phyloP scores from a whole-genome alignment of 2,329 filamentous ascomycete genomes.

The Microdochium bolleyi region DNA sequence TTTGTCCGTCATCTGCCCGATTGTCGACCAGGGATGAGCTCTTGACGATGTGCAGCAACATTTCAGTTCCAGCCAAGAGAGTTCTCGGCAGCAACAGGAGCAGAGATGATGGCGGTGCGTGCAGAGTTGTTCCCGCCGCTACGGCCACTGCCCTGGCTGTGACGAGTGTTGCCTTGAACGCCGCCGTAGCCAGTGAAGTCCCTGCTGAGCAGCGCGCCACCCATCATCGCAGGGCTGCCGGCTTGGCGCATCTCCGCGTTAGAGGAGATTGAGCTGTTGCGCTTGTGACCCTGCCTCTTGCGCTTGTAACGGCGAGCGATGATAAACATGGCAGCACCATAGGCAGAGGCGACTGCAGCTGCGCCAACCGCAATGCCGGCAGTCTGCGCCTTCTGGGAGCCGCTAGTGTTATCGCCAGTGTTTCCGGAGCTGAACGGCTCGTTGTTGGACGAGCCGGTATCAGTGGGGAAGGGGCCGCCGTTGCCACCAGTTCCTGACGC shows the following conservation, averaged over 20 bases:
- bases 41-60: neutral
- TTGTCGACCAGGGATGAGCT: neutral
- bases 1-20: neutral
- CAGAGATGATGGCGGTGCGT: slow-evolving; percentile 65
- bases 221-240: slow-evolving; percentile 59
- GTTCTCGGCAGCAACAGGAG: slow-evolving; percentile 88
- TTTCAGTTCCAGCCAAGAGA: slow-evolving; percentile 88
- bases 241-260: slow-evolving; percentile 46
- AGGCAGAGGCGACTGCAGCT: slow-evolving; percentile 72
- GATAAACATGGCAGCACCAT: slow-evolving; percentile 90
- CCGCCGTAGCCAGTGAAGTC: slow-evolving; percentile 49
- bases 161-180: slow-evolving; percentile 31
- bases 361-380: slow-evolving; percentile 70
- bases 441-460: slow-evolving; percentile 18
- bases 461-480: slow-evolving; percentile 25
- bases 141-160: slow-evolving; percentile 60
- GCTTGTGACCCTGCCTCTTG: slow-evolving; percentile 70
- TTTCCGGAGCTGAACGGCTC: slow-evolving; percentile 33
- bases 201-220: slow-evolving; percentile 53
- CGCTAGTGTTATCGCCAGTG: slow-evolving; percentile 32
- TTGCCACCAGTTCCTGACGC: slow-evolving; percentile 28
- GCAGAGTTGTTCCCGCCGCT: slow-evolving; percentile 45
- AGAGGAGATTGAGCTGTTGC: slow-evolving; percentile 63
- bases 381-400: slow-evolving; percentile 54
- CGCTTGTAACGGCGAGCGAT: slow-evolving; percentile 85